Evolutionary conservation across 306 rosid species (phyloP).

Genomic region (Lotus japonicus): DNA sequence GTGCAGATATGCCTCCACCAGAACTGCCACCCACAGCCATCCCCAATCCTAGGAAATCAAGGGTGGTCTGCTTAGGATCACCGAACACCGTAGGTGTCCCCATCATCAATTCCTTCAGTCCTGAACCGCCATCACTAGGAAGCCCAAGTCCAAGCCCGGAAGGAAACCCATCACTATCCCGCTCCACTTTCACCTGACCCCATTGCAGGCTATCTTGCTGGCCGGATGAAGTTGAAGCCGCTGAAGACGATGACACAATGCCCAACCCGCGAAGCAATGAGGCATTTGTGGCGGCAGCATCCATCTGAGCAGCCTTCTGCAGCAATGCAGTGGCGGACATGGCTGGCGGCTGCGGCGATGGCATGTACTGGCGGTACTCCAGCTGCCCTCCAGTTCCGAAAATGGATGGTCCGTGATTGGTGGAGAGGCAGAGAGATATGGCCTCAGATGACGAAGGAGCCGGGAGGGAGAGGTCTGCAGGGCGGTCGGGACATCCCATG

Average conservation of each 20-base stretch:
- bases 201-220: slow-evolving; percentile 55
- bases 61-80: slow-evolving; percentile 77
- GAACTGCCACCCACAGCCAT: slow-evolving; percentile 77
- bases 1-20: slow-evolving; percentile 56
- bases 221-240: slow-evolving; percentile 34
- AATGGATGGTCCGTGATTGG: slow-evolving; percentile 51
- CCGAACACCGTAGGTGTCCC: slow-evolving; percentile 70
- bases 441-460: slow-evolving; percentile 49
- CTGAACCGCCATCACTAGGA: slow-evolving; percentile 61
- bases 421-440: slow-evolving; percentile 76
- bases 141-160: slow-evolving; percentile 78
- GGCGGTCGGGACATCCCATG: slow-evolving; percentile 42
- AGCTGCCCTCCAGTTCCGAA: slow-evolving; percentile 53
- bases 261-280: slow-evolving; percentile 80
- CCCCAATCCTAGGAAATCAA: slow-evolving; percentile 87
- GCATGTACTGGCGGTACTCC: slow-evolving; percentile 51
- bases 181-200: slow-evolving; percentile 44
- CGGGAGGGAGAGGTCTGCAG: slow-evolving; percentile 34
- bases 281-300: slow-evolving; percentile 61
- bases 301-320: slow-evolving; percentile 96
- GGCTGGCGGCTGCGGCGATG: slow-evolving; percentile 62
- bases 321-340: slow-evolving; percentile 95
- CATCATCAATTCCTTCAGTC: slow-evolving; percentile 76
- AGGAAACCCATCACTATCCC: too few species aligned
- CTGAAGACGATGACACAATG: slow-evolving; percentile 44